Conservation (phyloP, 2,329 filamentous ascomycete genomes). For the Aspergillus pseudonomiae region DNA sequence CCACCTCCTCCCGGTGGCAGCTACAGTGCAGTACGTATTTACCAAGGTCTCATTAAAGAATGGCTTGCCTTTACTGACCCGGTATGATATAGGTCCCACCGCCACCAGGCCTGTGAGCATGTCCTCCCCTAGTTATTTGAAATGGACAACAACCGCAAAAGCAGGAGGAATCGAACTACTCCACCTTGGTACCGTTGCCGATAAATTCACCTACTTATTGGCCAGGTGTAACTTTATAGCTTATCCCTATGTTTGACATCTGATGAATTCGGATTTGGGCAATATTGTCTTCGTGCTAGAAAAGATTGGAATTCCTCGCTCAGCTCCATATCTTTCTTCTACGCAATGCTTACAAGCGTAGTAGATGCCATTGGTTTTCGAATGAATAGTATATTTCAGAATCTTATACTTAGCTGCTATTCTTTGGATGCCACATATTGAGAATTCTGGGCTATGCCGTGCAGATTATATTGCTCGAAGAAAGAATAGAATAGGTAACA, state of each 20-base stretch:
- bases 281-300: neutral
- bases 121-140: neutral
- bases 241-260: neutral
- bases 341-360: neutral
- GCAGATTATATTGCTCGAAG: neutral
- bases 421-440: neutral
- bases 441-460: neutral
- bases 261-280: neutral
- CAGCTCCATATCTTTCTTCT: neutral
- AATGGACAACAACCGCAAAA: neutral
- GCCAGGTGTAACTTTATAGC: neutral
- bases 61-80: neutral
- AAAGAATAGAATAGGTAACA: neutral
- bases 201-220: neutral
- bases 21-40: constrained; percentile 63
- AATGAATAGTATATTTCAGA: neutral
- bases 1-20: constrained; percentile 59
- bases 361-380: neutral
- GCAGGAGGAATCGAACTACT: neutral
- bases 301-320: neutral
- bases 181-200: neutral
- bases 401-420: neutral
- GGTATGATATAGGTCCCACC: constrained; percentile 19
- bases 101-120: constrained; percentile 22
- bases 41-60: neutral